These are phyloP conservation scores for Zymoseptoria brevis DNA, from an alignment of 2,329 filamentous ascomycete genomes.

Conservation along the genomic window DNA sequence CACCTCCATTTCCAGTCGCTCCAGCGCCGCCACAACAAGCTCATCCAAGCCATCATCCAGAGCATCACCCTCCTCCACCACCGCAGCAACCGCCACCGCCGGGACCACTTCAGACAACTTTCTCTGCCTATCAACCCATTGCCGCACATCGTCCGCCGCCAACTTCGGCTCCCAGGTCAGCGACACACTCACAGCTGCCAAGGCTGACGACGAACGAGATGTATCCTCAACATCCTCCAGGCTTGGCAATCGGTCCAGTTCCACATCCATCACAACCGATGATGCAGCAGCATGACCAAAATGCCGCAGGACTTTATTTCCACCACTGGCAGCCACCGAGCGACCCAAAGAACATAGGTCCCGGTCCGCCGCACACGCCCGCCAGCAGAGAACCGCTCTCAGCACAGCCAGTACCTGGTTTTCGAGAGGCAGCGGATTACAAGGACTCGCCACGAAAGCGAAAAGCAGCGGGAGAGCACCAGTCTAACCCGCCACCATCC, in stretches of 20 bases:
- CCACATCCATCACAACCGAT: conserved; percentile 38
- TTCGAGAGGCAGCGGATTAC: conserved; percentile 47
- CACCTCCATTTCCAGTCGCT: conserved; percentile 16
- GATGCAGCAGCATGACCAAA: conserved; percentile 50
- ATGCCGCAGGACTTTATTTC: conserved; percentile 75
- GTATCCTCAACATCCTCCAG: conserved; percentile 41
- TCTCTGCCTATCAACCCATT: conserved; percentile 31
- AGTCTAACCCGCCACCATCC: conserved; percentile 44
- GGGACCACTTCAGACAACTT: conserved; percentile 31
- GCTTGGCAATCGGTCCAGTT: conserved; percentile 28
- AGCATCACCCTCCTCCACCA: conserved; percentile 30
- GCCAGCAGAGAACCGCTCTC: conserved; percentile 51
- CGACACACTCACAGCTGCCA: conserved; percentile 41
- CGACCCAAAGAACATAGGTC: conserved; percentile 45
- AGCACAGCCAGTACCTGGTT: conserved; percentile 37
- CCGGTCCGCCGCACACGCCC: conserved; percentile 60
- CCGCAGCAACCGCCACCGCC: conserved; percentile 30
- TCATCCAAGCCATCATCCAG: conserved; percentile 30
- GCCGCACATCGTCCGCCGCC: conserved; percentile 25
- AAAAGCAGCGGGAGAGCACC: conserved; percentile 56
- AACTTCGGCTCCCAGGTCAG: conserved; percentile 38
- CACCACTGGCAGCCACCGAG: conserved; percentile 86
- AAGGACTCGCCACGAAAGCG: conserved; percentile 78
- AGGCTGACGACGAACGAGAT: conserved; percentile 47
- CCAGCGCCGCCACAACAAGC: conserved; percentile 21